phyloP scores from a whole-genome alignment of 768 basidiomycete genomes.

The Lentinula sp. region DNA sequence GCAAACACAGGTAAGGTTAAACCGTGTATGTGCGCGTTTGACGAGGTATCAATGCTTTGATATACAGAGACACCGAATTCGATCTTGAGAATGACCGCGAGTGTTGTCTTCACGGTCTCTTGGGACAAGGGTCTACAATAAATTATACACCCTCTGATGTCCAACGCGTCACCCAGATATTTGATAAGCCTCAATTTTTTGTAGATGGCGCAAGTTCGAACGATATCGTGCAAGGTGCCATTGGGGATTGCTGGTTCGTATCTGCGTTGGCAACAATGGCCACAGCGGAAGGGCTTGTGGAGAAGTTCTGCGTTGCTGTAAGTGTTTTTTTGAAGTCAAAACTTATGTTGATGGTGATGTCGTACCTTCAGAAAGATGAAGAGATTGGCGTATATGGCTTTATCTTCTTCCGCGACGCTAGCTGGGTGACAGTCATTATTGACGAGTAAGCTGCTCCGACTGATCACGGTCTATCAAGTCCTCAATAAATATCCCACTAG shows the following conservation, averaged over 20 bases:
- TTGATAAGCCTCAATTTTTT: slow-evolving; percentile 45
- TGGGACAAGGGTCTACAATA: slow-evolving; percentile 9
- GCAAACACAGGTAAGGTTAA: slow-evolving; percentile 41
- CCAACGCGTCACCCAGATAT: slow-evolving; percentile 44
- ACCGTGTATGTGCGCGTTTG: neutral
- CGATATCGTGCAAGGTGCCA: slow-evolving; percentile 40
- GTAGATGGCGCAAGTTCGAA: slow-evolving; percentile 34
- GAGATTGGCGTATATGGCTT: slow-evolving; percentile 53
- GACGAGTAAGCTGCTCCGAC: slow-evolving; percentile 39
- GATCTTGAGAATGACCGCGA: slow-evolving; percentile 38
- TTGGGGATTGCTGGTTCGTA: slow-evolving; percentile 54
- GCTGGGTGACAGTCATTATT: slow-evolving; percentile 48
- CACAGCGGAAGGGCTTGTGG: slow-evolving; percentile 34
- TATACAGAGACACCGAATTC: slow-evolving; percentile 46
- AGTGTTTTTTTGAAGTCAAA: slow-evolving; percentile 9
- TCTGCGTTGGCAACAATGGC: slow-evolving; percentile 45
- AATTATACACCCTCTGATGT: slow-evolving; percentile 29
- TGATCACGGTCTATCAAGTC: neutral
- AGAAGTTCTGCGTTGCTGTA: slow-evolving; percentile 47
- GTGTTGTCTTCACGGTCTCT: slow-evolving; percentile 34
- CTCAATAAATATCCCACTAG: slow-evolving; percentile 18
- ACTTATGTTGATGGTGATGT: neutral
- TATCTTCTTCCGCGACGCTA: slow-evolving; percentile 46
- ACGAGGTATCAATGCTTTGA: neutral
- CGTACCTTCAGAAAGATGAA: slow-evolving; percentile 34